phyloP scores from a whole-genome alignment of 164 flowering plant genomes.

The Echeveria elegans region DNA sequence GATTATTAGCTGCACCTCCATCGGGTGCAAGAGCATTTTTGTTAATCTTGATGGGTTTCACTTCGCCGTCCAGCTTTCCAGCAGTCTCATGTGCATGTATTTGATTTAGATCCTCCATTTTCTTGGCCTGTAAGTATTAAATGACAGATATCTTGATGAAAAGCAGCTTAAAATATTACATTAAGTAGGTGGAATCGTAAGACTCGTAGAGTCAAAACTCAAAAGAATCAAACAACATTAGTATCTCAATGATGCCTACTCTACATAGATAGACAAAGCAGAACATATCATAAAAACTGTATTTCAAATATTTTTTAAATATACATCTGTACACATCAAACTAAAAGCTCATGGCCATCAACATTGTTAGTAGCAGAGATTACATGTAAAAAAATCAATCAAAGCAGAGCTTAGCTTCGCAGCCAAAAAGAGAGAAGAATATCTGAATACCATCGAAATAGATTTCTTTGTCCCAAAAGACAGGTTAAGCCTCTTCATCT shows the following conservation, averaged over 20 bases:
- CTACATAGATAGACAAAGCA: too few species aligned
- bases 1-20: slow-evolving; percentile 16
- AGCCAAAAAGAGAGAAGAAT: neutral
- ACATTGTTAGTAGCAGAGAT: neutral
- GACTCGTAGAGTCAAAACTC: too few species aligned
- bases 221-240: too few species aligned
- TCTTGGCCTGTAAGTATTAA: slow-evolving; percentile 34
- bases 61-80: slow-evolving; percentile 21
- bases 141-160: neutral
- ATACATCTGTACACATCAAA: too few species aligned
- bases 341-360: too few species aligned
- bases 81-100: slow-evolving; percentile 30
- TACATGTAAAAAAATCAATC: neutral
- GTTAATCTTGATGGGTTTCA: slow-evolving; percentile 25
- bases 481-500: slow-evolving; percentile 18
- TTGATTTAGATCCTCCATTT: slow-evolving; percentile 18
- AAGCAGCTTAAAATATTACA: too few species aligned
- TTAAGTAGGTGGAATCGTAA: too few species aligned
- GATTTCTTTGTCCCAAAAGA: slow-evolving; percentile 44
- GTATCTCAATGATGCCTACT: too few species aligned
- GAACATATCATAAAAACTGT: too few species aligned
- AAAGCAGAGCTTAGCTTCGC: neutral
- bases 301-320: too few species aligned
- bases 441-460: slow-evolving; percentile 28
- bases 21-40: slow-evolving; percentile 40